phyloP scores from a whole-genome alignment of 2,329 filamentous ascomycete species.

The Monosporascus sp. region DNA sequence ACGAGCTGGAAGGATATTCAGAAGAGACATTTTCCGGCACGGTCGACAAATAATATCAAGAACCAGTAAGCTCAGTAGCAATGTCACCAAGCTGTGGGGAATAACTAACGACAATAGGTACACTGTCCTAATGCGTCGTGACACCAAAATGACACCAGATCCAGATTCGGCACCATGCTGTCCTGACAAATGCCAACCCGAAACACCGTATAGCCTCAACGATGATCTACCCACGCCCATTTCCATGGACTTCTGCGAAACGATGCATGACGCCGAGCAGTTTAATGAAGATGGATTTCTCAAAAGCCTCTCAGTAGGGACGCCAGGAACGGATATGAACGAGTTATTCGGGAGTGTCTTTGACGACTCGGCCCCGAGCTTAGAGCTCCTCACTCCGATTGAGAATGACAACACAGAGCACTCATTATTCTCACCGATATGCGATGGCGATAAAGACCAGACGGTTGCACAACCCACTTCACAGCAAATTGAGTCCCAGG shows the following conservation, averaged over 20 bases:
- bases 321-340: not conserved
- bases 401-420: not conserved
- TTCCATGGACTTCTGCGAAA: not conserved
- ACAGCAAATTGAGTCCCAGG: not conserved
- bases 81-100: not conserved
- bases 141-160: not conserved
- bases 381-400: not conserved
- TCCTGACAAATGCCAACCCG: not conserved
- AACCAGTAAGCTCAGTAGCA: not conserved
- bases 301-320: not conserved
- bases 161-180: not conserved
- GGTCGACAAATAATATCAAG: not conserved
- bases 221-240: not conserved
- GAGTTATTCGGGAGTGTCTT: not conserved
- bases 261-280: not conserved
- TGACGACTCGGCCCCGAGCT: not conserved
- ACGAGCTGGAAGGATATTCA: slow-evolving; percentile 2
- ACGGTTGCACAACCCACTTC: not conserved
- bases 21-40: slow-evolving; percentile 1
- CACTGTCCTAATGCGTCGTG: slow-evolving; percentile 1
- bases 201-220: not conserved
- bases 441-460: not conserved
- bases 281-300: not conserved
- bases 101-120: not conserved
- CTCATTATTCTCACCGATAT: not conserved